Evolutionary conservation across 192 early-diverging fungal genomes (phyloP), one percentile per base, ranked within the genome.

Genomic region (Coemansia sp.): DNA sequence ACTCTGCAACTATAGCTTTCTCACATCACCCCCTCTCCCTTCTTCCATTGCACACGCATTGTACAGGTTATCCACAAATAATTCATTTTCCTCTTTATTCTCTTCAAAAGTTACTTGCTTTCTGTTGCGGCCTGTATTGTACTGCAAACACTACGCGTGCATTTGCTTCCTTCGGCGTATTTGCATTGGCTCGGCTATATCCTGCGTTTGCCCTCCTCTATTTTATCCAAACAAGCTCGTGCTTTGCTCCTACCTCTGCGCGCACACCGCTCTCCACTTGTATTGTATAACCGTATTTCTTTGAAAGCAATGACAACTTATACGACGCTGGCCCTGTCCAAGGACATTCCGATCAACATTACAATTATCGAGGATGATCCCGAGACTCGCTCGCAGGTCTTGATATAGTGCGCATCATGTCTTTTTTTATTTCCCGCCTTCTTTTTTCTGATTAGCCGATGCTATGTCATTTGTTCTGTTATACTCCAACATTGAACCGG

Each of bases 341-440:
- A 78, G 59, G 76, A 78, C 47, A 72, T 78, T 32, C 69, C 69
- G 2, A 78, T 65, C 24, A 78, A 78, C 54, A 72, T 78, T 29
- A 65, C 57, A n/a, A 65, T 78, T 11, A 72, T 78, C 38, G 76
- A 78, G 33, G 76, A 78, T 55, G 76, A 78, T 50, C 49, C 51
- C 6, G 76, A 78, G 43, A 78, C 76, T 8, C 65, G 76, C 22
- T 19, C 48, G 30, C 54, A 60, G 32, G 28, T 72, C 1, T 23
- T 71, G 43, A 75, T 56, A 21, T 50, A 50, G 48, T 10, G 10
- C 14, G 25, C 28, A 23, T 23, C 16, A n/a, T 50, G 25, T 7
- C 48, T 12, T 44, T n/a, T 19, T 14, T 25, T 47, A n/a, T 45
- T 22, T 11, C 22, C n/a, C n/a, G n/a, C n/a, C n/a, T n/a, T 42